These are phyloP conservation scores for Scutellaria galericulata DNA, from an alignment of 257 asterid species.

Conservation along the genomic window DNA sequence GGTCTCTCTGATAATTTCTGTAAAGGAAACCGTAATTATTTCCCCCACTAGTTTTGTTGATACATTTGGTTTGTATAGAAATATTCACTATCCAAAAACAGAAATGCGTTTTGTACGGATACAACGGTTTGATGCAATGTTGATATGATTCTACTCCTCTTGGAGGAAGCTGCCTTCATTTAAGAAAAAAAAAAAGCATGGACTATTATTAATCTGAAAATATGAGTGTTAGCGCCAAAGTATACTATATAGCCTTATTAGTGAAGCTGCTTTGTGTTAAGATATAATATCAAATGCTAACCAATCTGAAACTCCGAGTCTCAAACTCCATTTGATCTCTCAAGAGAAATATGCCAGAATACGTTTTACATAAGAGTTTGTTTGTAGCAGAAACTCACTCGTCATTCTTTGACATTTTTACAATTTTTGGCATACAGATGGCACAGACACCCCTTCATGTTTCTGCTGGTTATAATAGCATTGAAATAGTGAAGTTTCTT, in stretches of 20 bases:
- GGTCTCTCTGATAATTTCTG: background rate
- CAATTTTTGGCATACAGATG: constrained; percentile 61
- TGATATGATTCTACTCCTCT: background rate
- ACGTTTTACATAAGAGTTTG: background rate
- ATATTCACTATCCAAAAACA: background rate
- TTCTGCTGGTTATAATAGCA: constrained; percentile 88
- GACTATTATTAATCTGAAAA: background rate
- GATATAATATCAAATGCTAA: background rate
- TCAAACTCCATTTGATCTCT: background rate
- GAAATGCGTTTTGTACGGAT: background rate
- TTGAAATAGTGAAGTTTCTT: constrained; percentile 74
- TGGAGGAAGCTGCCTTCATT: background rate
- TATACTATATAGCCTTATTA: background rate
- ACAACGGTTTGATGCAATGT: constrained; percentile 15
- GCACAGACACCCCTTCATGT: constrained; percentile 97
- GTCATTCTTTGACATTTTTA: constrained; percentile 21
- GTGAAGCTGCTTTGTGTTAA: background rate
- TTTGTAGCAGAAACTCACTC: constrained; percentile 12
- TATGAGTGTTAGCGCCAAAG: background rate
- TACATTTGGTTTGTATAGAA: background rate
- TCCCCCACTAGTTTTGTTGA: background rate
- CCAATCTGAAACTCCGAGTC: background rate
- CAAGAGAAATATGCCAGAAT: too few relatives aligned
- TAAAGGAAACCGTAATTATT: background rate
- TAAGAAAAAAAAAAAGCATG: background rate